Conservation (phyloP, 768 basidiomycete genomes). For the Auricularia heimuer region DNA sequence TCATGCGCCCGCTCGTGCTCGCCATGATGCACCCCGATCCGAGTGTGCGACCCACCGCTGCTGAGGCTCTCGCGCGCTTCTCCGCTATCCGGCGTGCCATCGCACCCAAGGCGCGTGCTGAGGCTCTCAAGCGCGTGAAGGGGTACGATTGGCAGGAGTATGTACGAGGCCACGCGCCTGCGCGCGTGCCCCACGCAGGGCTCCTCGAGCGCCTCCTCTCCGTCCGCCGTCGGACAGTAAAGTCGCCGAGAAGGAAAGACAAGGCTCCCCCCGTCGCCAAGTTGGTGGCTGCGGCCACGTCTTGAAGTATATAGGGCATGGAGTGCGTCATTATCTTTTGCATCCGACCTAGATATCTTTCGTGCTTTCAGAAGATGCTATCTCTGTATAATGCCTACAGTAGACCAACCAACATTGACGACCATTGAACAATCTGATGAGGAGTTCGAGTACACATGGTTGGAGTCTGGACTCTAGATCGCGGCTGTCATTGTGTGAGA, state of each 20-base stretch:
- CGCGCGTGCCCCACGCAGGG: neutral
- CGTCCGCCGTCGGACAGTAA: neutral
- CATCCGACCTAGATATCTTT: too few species aligned
- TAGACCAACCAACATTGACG: too few species aligned
- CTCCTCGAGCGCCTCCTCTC: neutral
- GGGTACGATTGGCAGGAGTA: neutral
- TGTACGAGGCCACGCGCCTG: neutral
- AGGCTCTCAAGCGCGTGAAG: neutral
- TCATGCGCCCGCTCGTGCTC: slow-evolving; percentile 17
- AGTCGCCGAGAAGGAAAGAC: neutral
- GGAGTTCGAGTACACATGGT: too few species aligned
- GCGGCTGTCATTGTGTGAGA: too few species aligned
- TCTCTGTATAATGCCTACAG: too few species aligned
- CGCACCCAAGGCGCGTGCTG: neutral
- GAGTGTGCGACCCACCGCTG: slow-evolving; percentile 15
- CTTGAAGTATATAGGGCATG: too few species aligned
- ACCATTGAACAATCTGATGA: too few species aligned
- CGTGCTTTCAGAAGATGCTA: too few species aligned
- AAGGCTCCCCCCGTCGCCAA: neutral
- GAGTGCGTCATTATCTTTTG: too few species aligned
- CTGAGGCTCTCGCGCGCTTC: slow-evolving; percentile 13
- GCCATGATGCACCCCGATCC: slow-evolving; percentile 21
- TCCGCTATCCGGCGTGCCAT: slow-evolving; percentile 1
- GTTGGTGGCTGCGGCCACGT: neutral
- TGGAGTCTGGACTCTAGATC: too few species aligned